Evolutionary conservation across 495 filamentous ascomycete species (phyloP), one percentile per base, ranked within the genome.

Genomic region (Xylaria intraflava): DNA sequence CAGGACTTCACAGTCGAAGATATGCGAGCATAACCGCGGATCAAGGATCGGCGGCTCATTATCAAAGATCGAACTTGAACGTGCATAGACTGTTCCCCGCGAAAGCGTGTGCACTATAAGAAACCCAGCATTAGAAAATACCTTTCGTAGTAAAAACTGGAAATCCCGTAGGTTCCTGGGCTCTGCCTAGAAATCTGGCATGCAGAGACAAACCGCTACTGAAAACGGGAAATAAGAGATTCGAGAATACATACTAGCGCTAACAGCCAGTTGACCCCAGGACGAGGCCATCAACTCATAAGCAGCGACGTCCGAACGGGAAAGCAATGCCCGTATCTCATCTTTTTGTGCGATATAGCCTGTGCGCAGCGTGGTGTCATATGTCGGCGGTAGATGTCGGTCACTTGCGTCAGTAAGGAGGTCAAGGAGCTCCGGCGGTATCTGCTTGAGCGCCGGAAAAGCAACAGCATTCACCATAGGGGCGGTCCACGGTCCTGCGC

Each of bases 281-380:
- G 73, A 73, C 36, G 66, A 67, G 38, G 65, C 67, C 51, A 75
- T 62, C 22, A 73, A 56, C 38, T 77, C 72, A 42, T 66, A 73
- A 1, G 59, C 68, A 16, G 64, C 65, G 6, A 64, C 61, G 19
- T 69, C 70, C 1, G 55, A 65, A 9, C 65, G 62, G 45, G 66
- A 62, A 30, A 72, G 58, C 11, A 77, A 54, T 4, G 56, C 61
- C 35, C 61, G 53, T 1, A 74, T 43, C 30, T 72, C 49, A 2
- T 22, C 24, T 16, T 66, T 61, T 53, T 78, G 73, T 12, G 56
- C 58, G 4, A 23, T 46, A 52, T 72, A 80, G 19, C 76, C 77
- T 39, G 55, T 55, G 2, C 71, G 26, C 23, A 78, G 49, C 9
- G 72, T 62, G 0, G 65, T 20, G 55, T 77, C 69, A 11, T 64